These are phyloP conservation scores for Nannochloris sp. DNA, from an alignment of 139 green algal genomes.

Conservation along the genomic window DNA sequence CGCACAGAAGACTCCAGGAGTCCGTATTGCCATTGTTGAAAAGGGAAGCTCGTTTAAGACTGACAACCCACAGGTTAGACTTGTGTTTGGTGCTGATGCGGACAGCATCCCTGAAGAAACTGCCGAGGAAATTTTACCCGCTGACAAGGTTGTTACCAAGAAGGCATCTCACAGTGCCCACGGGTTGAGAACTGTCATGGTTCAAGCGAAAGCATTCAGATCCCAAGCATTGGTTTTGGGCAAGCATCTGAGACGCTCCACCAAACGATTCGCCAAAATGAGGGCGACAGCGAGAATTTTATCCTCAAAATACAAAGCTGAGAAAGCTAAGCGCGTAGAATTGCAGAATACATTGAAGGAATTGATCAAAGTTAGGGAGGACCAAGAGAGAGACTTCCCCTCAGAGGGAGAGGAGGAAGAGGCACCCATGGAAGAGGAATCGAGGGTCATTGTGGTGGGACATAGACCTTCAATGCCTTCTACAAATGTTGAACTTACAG, in stretches of 20 bases:
- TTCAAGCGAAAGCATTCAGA: background rate
- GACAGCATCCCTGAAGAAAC: background rate
- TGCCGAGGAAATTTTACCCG: background rate
- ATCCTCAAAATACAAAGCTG: slow-evolving; percentile 12
- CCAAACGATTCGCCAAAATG: slow-evolving; percentile 5
- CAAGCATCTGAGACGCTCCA: slow-evolving; percentile 10
- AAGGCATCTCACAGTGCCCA: background rate
- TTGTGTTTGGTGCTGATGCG: background rate
- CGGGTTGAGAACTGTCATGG: background rate
- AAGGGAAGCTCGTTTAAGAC: background rate
- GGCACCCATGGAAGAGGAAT: background rate
- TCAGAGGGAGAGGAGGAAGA: slow-evolving; percentile 7
- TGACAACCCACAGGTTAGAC: background rate
- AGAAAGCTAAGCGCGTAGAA: slow-evolving; percentile 18
- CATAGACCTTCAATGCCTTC: background rate
- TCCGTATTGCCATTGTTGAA: background rate
- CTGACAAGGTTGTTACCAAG: background rate
- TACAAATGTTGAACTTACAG: slow-evolving; percentile 14
- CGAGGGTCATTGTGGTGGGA: slow-evolving; percentile 20
- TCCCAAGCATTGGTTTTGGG: slow-evolving; percentile 11
- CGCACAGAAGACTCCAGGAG: background rate
- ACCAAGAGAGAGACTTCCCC: slow-evolving; percentile 6
- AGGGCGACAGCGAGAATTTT: slow-evolving; percentile 12
- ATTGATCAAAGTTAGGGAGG: slow-evolving; percentile 19
- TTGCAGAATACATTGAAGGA: slow-evolving; percentile 28